phyloP scores from a whole-genome alignment of 352 stramenopile species.

The Pelagophyceae sp. region DNA sequence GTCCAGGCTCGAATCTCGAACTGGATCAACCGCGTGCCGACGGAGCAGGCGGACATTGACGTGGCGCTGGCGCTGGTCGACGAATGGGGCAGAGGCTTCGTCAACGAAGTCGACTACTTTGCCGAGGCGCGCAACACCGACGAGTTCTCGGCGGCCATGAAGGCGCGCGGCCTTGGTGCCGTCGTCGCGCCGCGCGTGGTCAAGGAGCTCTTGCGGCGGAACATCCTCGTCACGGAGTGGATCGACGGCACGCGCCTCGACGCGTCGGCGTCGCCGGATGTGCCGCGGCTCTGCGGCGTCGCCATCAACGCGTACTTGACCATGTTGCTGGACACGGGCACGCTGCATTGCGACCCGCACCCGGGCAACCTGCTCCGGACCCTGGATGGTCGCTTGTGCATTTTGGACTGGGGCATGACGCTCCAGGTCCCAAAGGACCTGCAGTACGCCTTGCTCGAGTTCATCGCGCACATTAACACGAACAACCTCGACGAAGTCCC shows the following conservation, averaged over 20 bases:
- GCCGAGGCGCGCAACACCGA: constrained; percentile 41
- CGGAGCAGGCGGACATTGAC: constrained; percentile 9
- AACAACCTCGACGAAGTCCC: constrained; percentile 20
- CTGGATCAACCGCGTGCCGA: background rate
- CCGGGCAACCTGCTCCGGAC: constrained; percentile 46
- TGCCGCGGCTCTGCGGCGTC: constrained; percentile 45
- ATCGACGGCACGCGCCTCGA: constrained; percentile 41
- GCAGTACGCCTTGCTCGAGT: constrained; percentile 27
- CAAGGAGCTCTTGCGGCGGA: constrained; percentile 32
- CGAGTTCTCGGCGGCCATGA: constrained; percentile 43
- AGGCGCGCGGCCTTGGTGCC: constrained; percentile 35
- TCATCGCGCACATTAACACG: constrained; percentile 27
- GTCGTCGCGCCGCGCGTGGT: constrained; percentile 46
- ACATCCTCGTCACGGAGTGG: constrained; percentile 48
- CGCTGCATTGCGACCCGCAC: constrained; percentile 49
- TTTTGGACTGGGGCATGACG: constrained; percentile 51
- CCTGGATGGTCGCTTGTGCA: constrained; percentile 43
- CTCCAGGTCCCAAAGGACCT: constrained; percentile 35
- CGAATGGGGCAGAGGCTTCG: constrained; percentile 52
- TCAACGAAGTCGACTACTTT: constrained; percentile 49
- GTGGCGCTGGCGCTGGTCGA: constrained; percentile 36
- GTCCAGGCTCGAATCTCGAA: constrained; percentile 11
- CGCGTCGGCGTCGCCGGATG: constrained; percentile 37
- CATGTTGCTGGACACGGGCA: constrained; percentile 55
- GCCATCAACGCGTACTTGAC: constrained; percentile 51